Conservation (phyloP, 345 rosid species). For the Angophora floribunda region DNA sequence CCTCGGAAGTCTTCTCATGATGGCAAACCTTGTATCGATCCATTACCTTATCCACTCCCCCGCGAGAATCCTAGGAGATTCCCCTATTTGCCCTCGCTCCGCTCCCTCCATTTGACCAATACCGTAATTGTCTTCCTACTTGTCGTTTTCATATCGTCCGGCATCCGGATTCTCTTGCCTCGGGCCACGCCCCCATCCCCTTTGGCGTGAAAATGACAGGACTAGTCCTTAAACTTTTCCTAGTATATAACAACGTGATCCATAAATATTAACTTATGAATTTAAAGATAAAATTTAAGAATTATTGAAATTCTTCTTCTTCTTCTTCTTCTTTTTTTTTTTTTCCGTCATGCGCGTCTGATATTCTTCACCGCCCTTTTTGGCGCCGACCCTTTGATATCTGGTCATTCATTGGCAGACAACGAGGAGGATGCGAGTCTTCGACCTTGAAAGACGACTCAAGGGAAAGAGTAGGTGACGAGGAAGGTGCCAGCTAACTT, state of each 20-base stretch:
- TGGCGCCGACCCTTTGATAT: neutral
- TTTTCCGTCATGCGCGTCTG: neutral
- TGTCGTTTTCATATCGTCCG: neutral
- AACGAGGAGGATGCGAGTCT: neutral
- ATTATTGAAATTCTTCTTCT: neutral
- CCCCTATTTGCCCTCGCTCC: neutral
- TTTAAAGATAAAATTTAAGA: too few relatives aligned
- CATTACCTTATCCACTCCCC: neutral
- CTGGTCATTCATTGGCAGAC: neutral
- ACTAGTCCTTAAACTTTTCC: too few relatives aligned
- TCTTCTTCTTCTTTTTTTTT: neutral
- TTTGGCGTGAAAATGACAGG: neutral
- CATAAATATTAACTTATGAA: too few relatives aligned
- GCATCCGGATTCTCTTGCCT: neutral
- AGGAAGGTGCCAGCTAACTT: neutral
- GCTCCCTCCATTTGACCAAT: neutral
- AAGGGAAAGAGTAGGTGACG: neutral
- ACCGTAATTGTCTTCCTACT: rapidly evolving
- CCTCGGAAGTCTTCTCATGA: neutral
- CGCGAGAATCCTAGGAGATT: neutral
- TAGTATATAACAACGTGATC: rapidly evolving
- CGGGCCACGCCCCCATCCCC: neutral
- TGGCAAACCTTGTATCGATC: neutral
- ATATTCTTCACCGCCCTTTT: neutral
- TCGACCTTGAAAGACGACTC: neutral